Evolutionary conservation across 805 yeast genomes (phyloP), one percentile per base, ranked within the genome.

Genomic region (Vanderwaltozyma tropicalis): DNA sequence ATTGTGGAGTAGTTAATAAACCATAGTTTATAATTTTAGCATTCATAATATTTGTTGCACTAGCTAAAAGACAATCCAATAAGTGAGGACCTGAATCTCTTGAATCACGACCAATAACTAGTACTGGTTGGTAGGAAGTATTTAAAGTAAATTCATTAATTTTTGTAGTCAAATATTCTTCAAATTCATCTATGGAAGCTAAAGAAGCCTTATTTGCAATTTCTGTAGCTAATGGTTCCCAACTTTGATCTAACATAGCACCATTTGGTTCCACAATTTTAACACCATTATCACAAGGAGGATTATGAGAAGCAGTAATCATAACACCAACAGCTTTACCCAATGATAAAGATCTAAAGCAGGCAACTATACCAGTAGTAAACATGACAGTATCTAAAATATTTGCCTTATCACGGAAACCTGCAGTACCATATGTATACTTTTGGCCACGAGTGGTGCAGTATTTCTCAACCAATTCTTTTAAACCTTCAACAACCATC

Each of bases 301-400:
- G 96, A 52, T 87, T 87, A 59, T 87, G 96, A 0, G 94, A 82
- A 0, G 96, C 96, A 1, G 96, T 92, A 52, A 92, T 79, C 96
- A 92, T 89, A 11, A 88, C 80, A n/a, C 98, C 98, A 22, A 88
- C 72, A 8, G 81, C 73, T 49, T 80, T 67, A 1, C 89, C 63
- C 24, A 82, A 63, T 42, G 66, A 69, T 41, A 79, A 71, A n/a
- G 96, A 87, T 52, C 98, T 70, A 44, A 92, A 64, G 1, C 78
- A 66, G 0, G 98, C 96, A 20, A 88, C 57, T 15, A 87, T 66
- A 2, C 96, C 95, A 14, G 82, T 86, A 6, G 89, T 71, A 58
- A 76, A 84, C 59, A 85, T 81, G 24, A 88, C 89, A 14, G 86
- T 78, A 54, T 85, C 94, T 46, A 89, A 64, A 14, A 69, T 60